Evolutionary conservation across 2,329 filamentous ascomycete genomes (phyloP).

Genomic region (Colletotrichum abscissum): DNA sequence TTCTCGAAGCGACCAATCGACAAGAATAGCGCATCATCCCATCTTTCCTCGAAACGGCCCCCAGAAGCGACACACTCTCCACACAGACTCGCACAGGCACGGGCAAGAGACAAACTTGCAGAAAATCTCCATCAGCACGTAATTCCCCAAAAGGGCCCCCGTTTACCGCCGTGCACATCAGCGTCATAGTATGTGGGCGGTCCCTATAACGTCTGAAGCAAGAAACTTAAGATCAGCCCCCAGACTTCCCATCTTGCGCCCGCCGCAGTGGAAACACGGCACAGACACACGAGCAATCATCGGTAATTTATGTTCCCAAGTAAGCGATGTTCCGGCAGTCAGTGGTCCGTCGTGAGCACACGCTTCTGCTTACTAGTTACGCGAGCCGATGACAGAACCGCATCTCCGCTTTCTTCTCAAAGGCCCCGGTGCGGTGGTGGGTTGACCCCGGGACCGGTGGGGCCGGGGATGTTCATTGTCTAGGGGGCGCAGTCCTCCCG

Average conservation of each 20-base stretch:
- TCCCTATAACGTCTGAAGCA: neutral
- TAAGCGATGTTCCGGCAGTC: neutral
- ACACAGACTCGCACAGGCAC: too few species aligned
- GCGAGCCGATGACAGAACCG: neutral
- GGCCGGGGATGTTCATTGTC: neutral
- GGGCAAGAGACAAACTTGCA: neutral
- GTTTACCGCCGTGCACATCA: neutral
- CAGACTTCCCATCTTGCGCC: neutral
- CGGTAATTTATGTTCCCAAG: neutral
- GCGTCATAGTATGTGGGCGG: too few species aligned
- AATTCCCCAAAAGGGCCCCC: neutral
- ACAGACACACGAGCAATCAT: neutral
- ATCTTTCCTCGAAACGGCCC: slow-evolving; percentile 7
- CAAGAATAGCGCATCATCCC: neutral
- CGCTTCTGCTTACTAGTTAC: too few species aligned
- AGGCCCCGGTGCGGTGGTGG: neutral
- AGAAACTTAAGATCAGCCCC: neutral
- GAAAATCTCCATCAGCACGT: neutral
- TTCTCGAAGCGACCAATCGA: neutral
- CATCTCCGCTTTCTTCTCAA: neutral
- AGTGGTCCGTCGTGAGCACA: neutral
- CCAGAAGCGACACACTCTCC: neutral
- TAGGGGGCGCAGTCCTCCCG: neutral
- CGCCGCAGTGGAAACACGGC: neutral
- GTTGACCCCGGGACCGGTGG: neutral